Base-by-base conservation (phyloP, 2,329 filamentous ascomycete species). In the Calonectria pseudoreteaudii region DNA sequence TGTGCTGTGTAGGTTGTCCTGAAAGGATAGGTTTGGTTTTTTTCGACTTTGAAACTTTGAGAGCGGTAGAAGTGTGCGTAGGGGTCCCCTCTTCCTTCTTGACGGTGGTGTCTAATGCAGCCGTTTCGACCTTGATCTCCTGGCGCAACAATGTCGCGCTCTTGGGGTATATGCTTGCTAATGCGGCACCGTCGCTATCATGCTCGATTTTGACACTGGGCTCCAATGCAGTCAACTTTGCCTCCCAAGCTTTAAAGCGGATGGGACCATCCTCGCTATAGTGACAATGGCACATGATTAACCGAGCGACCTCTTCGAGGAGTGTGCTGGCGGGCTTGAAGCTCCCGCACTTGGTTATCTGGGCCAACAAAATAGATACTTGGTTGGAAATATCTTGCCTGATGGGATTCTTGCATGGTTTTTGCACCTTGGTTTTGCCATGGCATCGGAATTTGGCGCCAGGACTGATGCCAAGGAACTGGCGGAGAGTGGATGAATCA, bases 211-310 rank as follows among this genome's bases (percentile, higher is more conserved):
- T 76, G 34, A 66, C 34, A 11, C 75, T 74, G 20, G 4, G n/a
- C 26, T 20, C 50, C 65, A 31, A 68, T 14, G 53, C 34, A 49
- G 44, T 58, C 6, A 81, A 62, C 1, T 49, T 62, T n/a, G 31
- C 69, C 47, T 74, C 52, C 80, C 79, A 82, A 1, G 36, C 9
- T 8, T 20, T 36, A 0, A 81, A 34, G 3, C 58, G 68, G 20
- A 0, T 1, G 18, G 52, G 16, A 0, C 72, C 69, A 4, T 78
- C 10, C 0, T 65, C 0, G 10, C 68, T 49, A 23, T 77, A 74
- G 4, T 23, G 0, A 2, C 0, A 16, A 36, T 23, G 1, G 41
- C 80, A 82, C 70, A 82, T 70, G 7, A 81, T 60, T 13, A 80
- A 50, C 26, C 49, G 14, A n/a, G 78, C 72, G 8, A 79, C 66